Conservation (phyloP, 1,139 yeast species). For the Protomyces inundatus region DNA sequence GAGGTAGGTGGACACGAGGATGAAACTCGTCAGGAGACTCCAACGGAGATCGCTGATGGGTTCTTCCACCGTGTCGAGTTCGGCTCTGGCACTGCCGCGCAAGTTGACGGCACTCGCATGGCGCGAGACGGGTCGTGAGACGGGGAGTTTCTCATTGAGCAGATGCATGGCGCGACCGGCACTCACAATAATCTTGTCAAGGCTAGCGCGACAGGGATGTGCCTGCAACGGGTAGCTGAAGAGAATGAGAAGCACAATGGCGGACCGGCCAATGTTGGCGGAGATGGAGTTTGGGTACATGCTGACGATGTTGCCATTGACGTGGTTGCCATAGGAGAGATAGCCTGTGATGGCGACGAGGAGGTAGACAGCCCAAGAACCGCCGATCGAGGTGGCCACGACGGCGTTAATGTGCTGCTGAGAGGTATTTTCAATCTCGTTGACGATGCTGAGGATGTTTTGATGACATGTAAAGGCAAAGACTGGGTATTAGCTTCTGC, state of each 20-base stretch:
- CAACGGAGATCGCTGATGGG: slow-evolving; percentile 41
- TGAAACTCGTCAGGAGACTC: slow-evolving; percentile 57
- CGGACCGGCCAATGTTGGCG: slow-evolving; percentile 62
- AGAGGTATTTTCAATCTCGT: slow-evolving; percentile 64
- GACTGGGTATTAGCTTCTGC: slow-evolving; percentile 39
- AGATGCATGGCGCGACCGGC: slow-evolving; percentile 46
- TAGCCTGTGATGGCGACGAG: slow-evolving; percentile 80
- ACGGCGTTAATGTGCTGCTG: slow-evolving; percentile 51
- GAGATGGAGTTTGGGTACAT: slow-evolving; percentile 44
- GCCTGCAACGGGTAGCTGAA: slow-evolving; percentile 87
- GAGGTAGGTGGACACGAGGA: slow-evolving; percentile 58
- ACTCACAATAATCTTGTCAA: slow-evolving; percentile 54
- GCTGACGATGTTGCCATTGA: slow-evolving; percentile 75
- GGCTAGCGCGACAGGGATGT: slow-evolving; percentile 85
- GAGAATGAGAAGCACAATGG: slow-evolving; percentile 75
- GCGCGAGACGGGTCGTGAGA: slow-evolving; percentile 10
- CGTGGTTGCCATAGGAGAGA: slow-evolving; percentile 72
- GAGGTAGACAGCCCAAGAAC: slow-evolving; percentile 56
- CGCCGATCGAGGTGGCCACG: slow-evolving; percentile 51
- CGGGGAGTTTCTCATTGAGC: neutral
- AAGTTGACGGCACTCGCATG: slow-evolving; percentile 21
- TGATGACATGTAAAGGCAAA: slow-evolving; percentile 96
- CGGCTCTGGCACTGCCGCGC: neutral
- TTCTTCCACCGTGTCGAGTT: neutral
- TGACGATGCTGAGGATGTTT: slow-evolving; percentile 69